Evolutionary conservation across 2,329 filamentous ascomycete species (phyloP).

Genomic region (Stenocarpella maydis): DNA sequence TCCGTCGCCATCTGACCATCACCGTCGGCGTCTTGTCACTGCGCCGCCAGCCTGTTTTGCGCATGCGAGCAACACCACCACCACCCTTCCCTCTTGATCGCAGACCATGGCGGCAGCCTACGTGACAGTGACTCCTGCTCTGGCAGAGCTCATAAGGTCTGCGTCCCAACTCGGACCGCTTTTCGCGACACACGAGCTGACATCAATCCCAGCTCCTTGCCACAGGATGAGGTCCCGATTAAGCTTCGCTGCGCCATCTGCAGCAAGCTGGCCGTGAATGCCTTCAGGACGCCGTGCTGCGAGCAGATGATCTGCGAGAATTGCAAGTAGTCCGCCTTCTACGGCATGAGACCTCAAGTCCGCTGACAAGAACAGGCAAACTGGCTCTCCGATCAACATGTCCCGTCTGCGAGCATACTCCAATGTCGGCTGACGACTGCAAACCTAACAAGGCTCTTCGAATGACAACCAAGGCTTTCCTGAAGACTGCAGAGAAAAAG

Average conservation of each 20-base stretch:
- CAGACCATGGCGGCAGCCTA: constrained; percentile 38
- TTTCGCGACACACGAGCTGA: constrained; percentile 32
- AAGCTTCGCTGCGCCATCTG: constrained; percentile 96
- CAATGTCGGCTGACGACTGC: constrained; percentile 85
- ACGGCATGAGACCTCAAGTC: background rate
- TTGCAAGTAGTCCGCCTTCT: constrained; percentile 62
- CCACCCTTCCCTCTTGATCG: constrained; percentile 1
- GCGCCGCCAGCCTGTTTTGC: constrained; percentile 31
- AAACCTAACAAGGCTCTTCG: constrained; percentile 90
- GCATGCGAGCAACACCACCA: constrained; percentile 22
- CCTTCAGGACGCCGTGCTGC: constrained; percentile 91
- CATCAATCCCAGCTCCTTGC: constrained; percentile 67
- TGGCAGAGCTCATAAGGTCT: constrained; percentile 67
- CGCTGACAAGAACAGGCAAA: constrained; percentile 67
- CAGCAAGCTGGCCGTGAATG: constrained; percentile 88
- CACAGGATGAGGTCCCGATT: constrained; percentile 88
- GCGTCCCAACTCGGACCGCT: constrained; percentile 32
- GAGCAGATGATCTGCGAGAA: constrained; percentile 92
- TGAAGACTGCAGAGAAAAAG: constrained; percentile 92
- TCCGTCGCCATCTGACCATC: constrained; percentile 16
- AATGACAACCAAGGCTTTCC: constrained; percentile 89
- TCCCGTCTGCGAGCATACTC: constrained; percentile 91
- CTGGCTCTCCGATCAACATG: constrained; percentile 79
- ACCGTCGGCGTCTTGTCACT: constrained; percentile 21
- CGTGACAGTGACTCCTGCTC: constrained; percentile 54